These are phyloP conservation scores for Sporothrix schenckii DNA, from an alignment of 2,329 filamentous ascomycete genomes.

Conservation along the genomic window DNA sequence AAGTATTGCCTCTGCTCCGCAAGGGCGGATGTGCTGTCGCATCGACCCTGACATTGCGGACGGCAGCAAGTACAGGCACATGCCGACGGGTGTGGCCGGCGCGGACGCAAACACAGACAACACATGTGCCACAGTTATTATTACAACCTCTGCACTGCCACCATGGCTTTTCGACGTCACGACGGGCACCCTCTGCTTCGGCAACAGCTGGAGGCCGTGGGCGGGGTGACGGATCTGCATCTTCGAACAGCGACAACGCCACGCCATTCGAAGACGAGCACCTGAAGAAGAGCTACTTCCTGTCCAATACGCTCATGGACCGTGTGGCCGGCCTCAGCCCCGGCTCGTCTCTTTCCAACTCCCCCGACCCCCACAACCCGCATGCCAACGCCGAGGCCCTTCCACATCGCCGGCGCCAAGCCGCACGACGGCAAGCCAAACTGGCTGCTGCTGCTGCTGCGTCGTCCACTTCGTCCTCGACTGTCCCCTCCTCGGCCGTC, in stretches of 20 bases:
- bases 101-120: not conserved
- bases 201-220: conserved; percentile 21
- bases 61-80: not conserved
- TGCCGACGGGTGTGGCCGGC: not conserved
- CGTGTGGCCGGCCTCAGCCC: conserved; percentile 35
- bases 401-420: conserved; percentile 37
- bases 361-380: not conserved
- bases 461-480: not conserved
- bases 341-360: conserved; percentile 14
- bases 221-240: not conserved
- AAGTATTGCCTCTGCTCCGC: conserved; percentile 44
- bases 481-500: not conserved
- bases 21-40: conserved; percentile 14
- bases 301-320: conserved; percentile 43
- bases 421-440: conserved; percentile 32
- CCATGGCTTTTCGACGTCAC: conserved; percentile 26
- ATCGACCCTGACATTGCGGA: not conserved
- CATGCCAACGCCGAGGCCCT: conserved; percentile 22
- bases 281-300: conserved; percentile 43
- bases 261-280: conserved; percentile 33
- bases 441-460: not conserved
- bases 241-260: not conserved
- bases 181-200: conserved; percentile 30
- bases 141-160: not conserved
- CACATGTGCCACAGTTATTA: not conserved